These are phyloP conservation scores for Fusarium sulawesiense DNA, from an alignment of 2,329 filamentous ascomycete genomes.

Conservation along the genomic window DNA sequence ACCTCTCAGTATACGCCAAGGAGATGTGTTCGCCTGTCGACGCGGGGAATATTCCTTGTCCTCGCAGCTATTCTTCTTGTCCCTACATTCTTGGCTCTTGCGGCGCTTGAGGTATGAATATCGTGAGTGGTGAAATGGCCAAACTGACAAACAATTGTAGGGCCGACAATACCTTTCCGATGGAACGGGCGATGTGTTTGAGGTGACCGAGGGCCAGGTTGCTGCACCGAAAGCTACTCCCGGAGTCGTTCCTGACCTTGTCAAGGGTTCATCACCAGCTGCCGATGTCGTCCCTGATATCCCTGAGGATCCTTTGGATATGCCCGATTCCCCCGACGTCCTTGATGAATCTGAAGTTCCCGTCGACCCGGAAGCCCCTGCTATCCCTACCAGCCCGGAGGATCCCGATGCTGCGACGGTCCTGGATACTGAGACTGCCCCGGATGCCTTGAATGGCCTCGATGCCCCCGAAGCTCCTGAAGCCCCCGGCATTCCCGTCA, in stretches of 20 bases:
- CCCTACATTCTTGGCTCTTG: conserved; percentile 19
- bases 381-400: not conserved
- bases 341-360: not conserved
- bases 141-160: not conserved
- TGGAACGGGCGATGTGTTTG: conserved; percentile 25
- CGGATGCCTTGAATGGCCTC: not conserved
- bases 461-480: not conserved
- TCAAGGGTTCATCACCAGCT: not conserved
- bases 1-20: conserved; percentile 6
- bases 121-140: too few relatives aligned
- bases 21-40: conserved; percentile 11
- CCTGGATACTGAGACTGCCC: not conserved
- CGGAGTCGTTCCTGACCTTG: not conserved
- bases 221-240: not conserved
- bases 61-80: conserved; percentile 12
- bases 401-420: not conserved
- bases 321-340: not conserved
- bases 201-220: not conserved
- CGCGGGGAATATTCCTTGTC: conserved; percentile 2
- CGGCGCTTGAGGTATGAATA: conserved; percentile 14
- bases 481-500: conserved; percentile 11
- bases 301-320: not conserved
- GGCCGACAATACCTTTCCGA: conserved; percentile 28
- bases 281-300: not conserved
- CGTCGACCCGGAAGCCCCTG: not conserved